Evolutionary conservation across 352 stramenopile species (phyloP), one percentile per base, ranked within the genome.

Genomic region (Nannochloropsis limnetica): DNA sequence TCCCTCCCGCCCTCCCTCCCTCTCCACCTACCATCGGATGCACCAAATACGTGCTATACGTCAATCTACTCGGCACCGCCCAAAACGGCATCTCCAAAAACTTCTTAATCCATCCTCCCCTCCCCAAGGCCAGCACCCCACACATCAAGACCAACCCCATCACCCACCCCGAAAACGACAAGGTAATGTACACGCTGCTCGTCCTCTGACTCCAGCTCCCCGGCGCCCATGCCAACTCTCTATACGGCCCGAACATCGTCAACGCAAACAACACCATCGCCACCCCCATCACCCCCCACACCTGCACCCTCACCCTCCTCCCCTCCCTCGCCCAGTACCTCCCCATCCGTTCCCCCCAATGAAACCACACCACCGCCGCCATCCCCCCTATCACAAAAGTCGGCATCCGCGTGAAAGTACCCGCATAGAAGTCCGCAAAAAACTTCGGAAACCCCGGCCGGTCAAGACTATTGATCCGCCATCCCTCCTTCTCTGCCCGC

Each of bases 401-500:
- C 20, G 61, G 61, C 61, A 74, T 74, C n/a, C 61, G 61, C 1
- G 61, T 74, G 20, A 74, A 74, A 15, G 61, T 74, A 25, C 61
- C n/a, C n/a, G 61, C 61, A 29, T 74, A 74, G n/a, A 74, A 74
- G n/a, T 74, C 61, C 61, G 61, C 61, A 29, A 74, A 74, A 29
- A 74, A 74, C 25, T 29, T 25, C 2, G 61, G 61, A 74, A 74
- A 74, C 4, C 61, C 61, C 61, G 61, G 61, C 22, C 61, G 3
- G 61, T 74, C 61, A 15, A 74, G 15, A 28, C 61, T 74, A 23
- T 74, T 74, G 61, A 74, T 74, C 61, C 61, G 15, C 61, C 61
- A 74, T 1, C 61, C 61, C 61, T 74, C n/a, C n/a, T 8, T 29
- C 11, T 74, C 9, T 25, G 61, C n/a, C n/a, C 22, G 11, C 61